Base-by-base conservation (phyloP, 2,329 filamentous ascomycete species). In the Exophiala calicioides region DNA sequence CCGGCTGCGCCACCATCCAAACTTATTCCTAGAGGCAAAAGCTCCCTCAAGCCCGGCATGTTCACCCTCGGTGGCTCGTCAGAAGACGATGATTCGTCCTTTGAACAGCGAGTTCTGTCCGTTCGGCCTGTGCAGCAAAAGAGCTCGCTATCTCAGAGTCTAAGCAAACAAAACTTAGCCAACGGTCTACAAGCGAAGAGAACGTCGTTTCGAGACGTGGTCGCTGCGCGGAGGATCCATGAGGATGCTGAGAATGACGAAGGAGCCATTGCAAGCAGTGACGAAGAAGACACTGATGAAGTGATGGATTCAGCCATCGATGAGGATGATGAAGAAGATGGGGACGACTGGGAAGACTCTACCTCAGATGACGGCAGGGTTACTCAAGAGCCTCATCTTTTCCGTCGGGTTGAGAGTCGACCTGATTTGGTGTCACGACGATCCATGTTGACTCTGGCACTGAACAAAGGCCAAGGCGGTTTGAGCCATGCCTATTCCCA, bases 321-420 rank as follows among this genome's bases (percentile, higher is more conserved):
- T 61, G 83, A 86, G 54, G 77, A 79, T 34, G 79, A 81, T 32
- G 81, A 85, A 47, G 81, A 80, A 47, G 72, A 74, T 13, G 71
- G 68, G 2, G 76, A 79, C 45, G 56, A 58, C n/a, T 80, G 77
- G 77, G 77, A 78, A 58, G 76, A 81, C 57, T 88, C 85, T 0
- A 81, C 87, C 16, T 86, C 87, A 52, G 88, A 94, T 58, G 93
- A 86, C 63, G 86, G 84, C 47, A 86, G 87, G 58, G 88, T 88
- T 1, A 78, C 90, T 40, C 87, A 93, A 52, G 86, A 93, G 51
- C 84, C 81, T 61, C 79, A 81, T 15, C 76, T 89, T 60, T 98
- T 98, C 77, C 84, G 90, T 67, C 86, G 93, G 6, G 90, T 97
- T 37, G 88, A 95, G 66, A 96, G 90, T 30, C 84, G 84, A 65